Conservation (phyloP, 805 yeast genomes). For the Cyberlindnera amylophila region DNA sequence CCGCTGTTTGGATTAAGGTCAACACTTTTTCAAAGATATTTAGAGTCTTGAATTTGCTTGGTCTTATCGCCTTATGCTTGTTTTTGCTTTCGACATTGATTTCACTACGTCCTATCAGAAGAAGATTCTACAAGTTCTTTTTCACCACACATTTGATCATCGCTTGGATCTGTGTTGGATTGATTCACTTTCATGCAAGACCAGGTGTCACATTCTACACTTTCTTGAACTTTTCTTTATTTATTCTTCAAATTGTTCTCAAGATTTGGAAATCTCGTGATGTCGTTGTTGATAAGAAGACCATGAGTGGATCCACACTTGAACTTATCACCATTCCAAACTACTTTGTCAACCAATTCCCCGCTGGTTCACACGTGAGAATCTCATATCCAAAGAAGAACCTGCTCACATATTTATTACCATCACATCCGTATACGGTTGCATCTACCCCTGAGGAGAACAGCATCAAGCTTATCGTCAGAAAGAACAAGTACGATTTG, state of each 20-base stretch:
- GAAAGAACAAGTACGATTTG: conserved; percentile 35
- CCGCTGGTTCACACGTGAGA: conserved; percentile 59
- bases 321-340: conserved; percentile 27
- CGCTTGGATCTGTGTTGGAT: conserved; percentile 40
- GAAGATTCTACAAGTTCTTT: conserved; percentile 47
- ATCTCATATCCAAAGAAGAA: conserved; percentile 35
- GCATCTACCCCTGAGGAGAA: conserved; percentile 41
- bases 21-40: conserved; percentile 35
- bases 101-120: conserved; percentile 48
- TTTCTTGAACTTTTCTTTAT: conserved; percentile 26
- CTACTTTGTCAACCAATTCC: conserved; percentile 17
- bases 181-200: conserved; percentile 61
- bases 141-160: conserved; percentile 54
- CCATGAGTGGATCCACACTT: conserved; percentile 20
- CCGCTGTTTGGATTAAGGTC: conserved; percentile 43
- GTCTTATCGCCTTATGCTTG: conserved; percentile 41
- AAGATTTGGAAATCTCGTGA: conserved; percentile 28
- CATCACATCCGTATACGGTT: conserved; percentile 69
- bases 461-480: conserved; percentile 41
- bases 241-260: conserved; percentile 36
- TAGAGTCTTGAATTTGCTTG: conserved; percentile 44
- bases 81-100: conserved; percentile 37
- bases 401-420: conserved; percentile 43
- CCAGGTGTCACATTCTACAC: conserved; percentile 52
- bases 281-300: conserved; percentile 15